phyloP scores from a whole-genome alignment of 2,329 filamentous ascomycete species.

The Bimuria novae-zelandiae region DNA sequence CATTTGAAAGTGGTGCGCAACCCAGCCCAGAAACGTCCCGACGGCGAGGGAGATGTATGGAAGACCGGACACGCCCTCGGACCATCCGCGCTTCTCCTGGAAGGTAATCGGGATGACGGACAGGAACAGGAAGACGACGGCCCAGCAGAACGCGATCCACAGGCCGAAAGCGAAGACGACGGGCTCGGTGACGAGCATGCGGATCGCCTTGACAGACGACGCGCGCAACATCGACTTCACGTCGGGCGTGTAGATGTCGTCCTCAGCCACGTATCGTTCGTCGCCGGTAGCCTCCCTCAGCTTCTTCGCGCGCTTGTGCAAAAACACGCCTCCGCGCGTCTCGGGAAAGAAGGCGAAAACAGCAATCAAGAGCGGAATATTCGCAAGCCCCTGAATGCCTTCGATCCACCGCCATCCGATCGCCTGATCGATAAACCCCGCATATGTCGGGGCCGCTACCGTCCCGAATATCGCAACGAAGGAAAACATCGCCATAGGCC shows the following conservation, averaged over 20 bases:
- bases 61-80: slow-evolving; percentile 55
- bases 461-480: slow-evolving; percentile 49
- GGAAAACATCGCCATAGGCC: slow-evolving; percentile 36
- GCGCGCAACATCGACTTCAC: slow-evolving; percentile 53
- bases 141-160: slow-evolving; percentile 60
- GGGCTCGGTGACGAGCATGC: slow-evolving; percentile 56
- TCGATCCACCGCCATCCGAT: slow-evolving; percentile 61
- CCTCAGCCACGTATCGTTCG: slow-evolving; percentile 55
- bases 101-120: slow-evolving; percentile 46
- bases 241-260: slow-evolving; percentile 57
- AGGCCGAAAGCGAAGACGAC: slow-evolving; percentile 57
- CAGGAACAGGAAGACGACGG: slow-evolving; percentile 59
- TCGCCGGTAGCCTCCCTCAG: slow-evolving; percentile 55
- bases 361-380: slow-evolving; percentile 54
- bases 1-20: slow-evolving; percentile 57
- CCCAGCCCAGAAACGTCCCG: slow-evolving; percentile 56
- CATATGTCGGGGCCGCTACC: slow-evolving; percentile 59
- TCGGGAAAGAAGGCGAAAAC: slow-evolving; percentile 53
- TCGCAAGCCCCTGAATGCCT: slow-evolving; percentile 58
- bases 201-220: slow-evolving; percentile 58
- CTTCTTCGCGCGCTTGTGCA: slow-evolving; percentile 55
- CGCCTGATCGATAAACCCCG: slow-evolving; percentile 58
- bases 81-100: slow-evolving; percentile 58
- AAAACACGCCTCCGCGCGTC: slow-evolving; percentile 54
- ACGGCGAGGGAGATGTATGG: slow-evolving; percentile 58